A percentile compares a stretch with the other conserved stretches of the same genome.
These are phyloP conservation scores for Raffaelea deltoideospora DNA, from an alignment of 2,329 filamentous ascomycete species.

Conservation along the genomic window DNA sequence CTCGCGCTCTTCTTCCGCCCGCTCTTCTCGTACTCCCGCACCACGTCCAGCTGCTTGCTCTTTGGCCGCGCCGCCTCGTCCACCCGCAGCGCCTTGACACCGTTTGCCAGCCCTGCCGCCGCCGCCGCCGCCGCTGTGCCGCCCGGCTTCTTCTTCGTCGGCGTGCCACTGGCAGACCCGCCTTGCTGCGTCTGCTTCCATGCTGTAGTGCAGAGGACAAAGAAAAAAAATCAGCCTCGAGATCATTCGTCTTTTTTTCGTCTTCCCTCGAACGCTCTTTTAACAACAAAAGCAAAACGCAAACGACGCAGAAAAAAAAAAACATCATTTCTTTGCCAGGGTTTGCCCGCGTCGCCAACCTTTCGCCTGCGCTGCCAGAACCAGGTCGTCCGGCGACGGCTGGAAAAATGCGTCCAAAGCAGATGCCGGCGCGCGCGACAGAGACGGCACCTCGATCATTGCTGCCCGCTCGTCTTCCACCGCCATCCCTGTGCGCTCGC, in stretches of 20 bases:
- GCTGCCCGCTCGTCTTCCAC: too few species aligned
- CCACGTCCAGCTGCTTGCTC: constrained; percentile 71
- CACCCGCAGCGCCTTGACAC: constrained; percentile 23
- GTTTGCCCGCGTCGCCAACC: constrained; percentile 50
- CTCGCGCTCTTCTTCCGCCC: constrained; percentile 68
- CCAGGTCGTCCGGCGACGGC: constrained; percentile 84
- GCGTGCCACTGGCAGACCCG: too few species aligned
- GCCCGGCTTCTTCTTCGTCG: constrained; percentile 25
- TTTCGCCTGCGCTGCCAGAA: constrained; percentile 78
- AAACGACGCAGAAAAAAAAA: background rate
- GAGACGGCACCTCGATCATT: constrained; percentile 35
- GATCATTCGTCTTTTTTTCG: background rate
- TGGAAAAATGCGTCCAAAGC: constrained; percentile 51
- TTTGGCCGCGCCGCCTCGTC: constrained; percentile 41
- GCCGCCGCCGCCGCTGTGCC: constrained; percentile 13
- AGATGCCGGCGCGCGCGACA: constrained; percentile 27
- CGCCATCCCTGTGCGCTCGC: too few species aligned
- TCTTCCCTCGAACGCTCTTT: too few species aligned
- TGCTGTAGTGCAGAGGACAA: too few species aligned
- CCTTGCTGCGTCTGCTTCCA: background rate
- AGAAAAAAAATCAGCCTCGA: too few species aligned
- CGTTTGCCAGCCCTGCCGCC: constrained; percentile 16
- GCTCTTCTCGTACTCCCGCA: constrained; percentile 63
- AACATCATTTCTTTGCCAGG: constrained; percentile 27
- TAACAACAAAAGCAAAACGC: background rate